These are phyloP conservation scores for Cornus controversa DNA, from an alignment of 148 eudicot genomes.

Conservation along the genomic window DNA sequence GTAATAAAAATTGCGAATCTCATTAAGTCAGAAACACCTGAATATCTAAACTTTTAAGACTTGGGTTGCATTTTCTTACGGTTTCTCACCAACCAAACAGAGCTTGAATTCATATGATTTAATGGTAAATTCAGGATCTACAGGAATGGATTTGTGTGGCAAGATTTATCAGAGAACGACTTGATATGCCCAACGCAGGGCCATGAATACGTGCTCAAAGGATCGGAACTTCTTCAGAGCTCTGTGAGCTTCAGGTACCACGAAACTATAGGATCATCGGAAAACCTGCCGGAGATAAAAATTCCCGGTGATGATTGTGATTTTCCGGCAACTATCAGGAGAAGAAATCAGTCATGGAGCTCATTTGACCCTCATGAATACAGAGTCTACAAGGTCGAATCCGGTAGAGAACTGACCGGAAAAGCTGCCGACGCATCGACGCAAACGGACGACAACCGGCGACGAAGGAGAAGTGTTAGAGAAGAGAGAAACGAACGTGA, in stretches of 20 bases:
- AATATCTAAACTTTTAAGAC: neutral
- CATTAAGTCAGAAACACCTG: neutral
- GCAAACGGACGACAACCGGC: conserved; percentile 20
- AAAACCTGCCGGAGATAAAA: neutral
- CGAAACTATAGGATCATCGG: neutral
- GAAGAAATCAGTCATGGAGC: conserved; percentile 33
- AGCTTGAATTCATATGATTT: neutral
- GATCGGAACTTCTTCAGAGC: conserved; percentile 24
- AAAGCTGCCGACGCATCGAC: conserved; percentile 24
- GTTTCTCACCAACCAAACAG: neutral
- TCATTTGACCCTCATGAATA: conserved; percentile 28
- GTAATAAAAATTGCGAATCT: neutral
- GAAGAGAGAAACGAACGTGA: neutral
- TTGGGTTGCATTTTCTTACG: neutral
- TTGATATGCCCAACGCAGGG: conserved; percentile 24
- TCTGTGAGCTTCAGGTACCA: conserved; percentile 1
- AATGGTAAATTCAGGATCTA: conserved; percentile 23
- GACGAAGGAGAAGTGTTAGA: neutral
- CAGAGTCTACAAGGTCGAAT: conserved; percentile 26
- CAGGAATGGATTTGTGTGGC: conserved; percentile 38
- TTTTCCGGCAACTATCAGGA: conserved; percentile 1
- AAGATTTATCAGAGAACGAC: conserved; percentile 31
- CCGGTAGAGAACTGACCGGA: conserved; percentile 14
- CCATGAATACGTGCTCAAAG: conserved; percentile 30
- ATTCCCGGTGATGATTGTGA: neutral